Evolutionary conservation across 139 green algal species (phyloP).

Genomic region (Tetradesmus obliquus): DNA sequence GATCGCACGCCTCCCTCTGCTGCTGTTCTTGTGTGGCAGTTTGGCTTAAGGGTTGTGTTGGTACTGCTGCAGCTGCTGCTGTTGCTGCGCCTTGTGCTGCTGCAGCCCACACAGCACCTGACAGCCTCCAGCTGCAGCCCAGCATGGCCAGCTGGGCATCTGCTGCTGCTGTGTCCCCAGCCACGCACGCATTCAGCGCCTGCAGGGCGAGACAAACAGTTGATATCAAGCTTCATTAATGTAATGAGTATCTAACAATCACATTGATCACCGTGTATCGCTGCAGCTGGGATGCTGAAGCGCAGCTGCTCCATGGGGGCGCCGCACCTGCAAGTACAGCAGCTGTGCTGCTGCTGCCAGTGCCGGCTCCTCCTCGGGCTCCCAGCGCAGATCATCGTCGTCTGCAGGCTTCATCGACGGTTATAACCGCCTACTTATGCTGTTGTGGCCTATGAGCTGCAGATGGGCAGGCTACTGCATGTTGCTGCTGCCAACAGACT

Average conservation of each 20-base stretch:
- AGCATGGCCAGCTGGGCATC: background rate
- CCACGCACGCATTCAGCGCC: conserved; percentile 12
- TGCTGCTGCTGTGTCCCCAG: background rate
- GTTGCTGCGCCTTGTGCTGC: conserved; percentile 18
- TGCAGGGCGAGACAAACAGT: background rate
- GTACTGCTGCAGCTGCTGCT: background rate
- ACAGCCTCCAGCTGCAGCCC: background rate
- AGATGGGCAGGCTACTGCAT: background rate
- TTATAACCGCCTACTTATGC: background rate
- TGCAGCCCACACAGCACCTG: background rate
- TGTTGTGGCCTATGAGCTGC: background rate
- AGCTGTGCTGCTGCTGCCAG: background rate
- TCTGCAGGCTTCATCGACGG: background rate
- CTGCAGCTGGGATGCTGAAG: background rate
- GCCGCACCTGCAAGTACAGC: background rate
- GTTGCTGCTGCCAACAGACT: background rate
- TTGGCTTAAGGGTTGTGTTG: background rate
- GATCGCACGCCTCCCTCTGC: background rate
- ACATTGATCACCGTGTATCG: background rate
- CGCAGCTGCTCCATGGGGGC: background rate
- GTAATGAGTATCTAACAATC: background rate
- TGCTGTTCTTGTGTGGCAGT: background rate
- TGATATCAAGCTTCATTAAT: no score
- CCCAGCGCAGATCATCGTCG: background rate
- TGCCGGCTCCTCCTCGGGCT: background rate